Evolutionary conservation across 352 stramenopile genomes (phyloP).

Genomic region (Globisporangium paroecandrum): DNA sequence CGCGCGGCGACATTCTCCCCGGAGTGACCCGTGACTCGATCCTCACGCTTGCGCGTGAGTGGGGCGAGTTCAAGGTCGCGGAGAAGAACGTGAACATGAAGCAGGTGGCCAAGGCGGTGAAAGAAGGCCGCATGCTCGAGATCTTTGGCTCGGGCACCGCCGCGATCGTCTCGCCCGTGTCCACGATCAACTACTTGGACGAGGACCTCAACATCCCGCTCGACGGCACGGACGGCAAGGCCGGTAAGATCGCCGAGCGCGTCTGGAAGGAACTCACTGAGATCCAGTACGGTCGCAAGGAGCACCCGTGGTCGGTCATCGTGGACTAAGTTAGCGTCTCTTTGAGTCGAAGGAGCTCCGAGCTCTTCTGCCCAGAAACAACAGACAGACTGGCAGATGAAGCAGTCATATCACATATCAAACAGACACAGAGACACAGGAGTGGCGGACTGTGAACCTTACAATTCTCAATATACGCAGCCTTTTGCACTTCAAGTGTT

Average conservation of each 20-base stretch:
- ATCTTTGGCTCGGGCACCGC: slow-evolving; percentile 96
- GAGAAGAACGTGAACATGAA: slow-evolving; percentile 94
- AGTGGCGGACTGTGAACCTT: too few relatives aligned
- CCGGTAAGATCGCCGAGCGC: slow-evolving; percentile 83
- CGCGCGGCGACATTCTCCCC: slow-evolving; percentile 94
- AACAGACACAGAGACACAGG: too few relatives aligned
- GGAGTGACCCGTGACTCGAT: slow-evolving; percentile 97
- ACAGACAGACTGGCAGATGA: too few relatives aligned
- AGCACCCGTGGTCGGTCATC: slow-evolving; percentile 40
- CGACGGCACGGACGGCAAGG: slow-evolving; percentile 74
- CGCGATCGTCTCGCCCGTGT: slow-evolving; percentile 93
- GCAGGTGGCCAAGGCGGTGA: slow-evolving; percentile 90
- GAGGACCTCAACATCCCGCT: slow-evolving; percentile 90
- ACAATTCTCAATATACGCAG: too few relatives aligned
- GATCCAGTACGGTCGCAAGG: slow-evolving; percentile 67
- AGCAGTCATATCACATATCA: too few relatives aligned
- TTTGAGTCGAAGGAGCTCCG: background rate
- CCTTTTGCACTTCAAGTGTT: too few relatives aligned
- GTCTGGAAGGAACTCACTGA: slow-evolving; percentile 89
- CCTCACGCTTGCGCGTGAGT: slow-evolving; percentile 88
- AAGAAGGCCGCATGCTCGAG: slow-evolving; percentile 91
- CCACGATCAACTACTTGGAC: slow-evolving; percentile 93
- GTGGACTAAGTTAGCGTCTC: slow-evolving; percentile 22
- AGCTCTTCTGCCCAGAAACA: too few relatives aligned
- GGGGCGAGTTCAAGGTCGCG: slow-evolving; percentile 93